These are phyloP conservation scores for Komagataella pseudopastoris DNA, from an alignment of 805 yeast species.

Conservation along the genomic window DNA sequence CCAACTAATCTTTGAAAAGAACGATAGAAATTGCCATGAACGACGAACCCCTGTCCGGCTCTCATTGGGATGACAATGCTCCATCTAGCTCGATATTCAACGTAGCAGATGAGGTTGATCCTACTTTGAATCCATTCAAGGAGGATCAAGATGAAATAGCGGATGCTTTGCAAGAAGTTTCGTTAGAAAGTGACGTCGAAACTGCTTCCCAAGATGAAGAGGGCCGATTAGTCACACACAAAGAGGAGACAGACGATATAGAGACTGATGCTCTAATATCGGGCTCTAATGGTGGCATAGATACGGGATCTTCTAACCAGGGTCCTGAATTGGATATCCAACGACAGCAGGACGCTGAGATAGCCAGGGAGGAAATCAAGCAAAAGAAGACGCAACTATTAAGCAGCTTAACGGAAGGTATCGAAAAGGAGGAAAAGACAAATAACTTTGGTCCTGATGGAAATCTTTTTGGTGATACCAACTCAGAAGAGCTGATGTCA, in stretches of 20 bases:
- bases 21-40: not conserved
- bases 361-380: slow-evolving; percentile 8
- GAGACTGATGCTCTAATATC: not conserved
- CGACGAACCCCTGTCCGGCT: not conserved
- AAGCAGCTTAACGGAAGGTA: slow-evolving; percentile 27
- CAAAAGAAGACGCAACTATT: slow-evolving; percentile 23
- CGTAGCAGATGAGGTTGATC: not conserved
- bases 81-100: not conserved
- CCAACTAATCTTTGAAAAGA: not conserved
- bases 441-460: slow-evolving; percentile 1
- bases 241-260: not conserved
- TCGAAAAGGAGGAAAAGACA: slow-evolving; percentile 7
- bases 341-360: not conserved
- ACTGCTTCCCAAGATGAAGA: not conserved
- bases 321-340: not conserved
- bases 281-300: not conserved
- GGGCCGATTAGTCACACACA: not conserved
- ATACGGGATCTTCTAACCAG: not conserved
- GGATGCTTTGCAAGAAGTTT: not conserved
- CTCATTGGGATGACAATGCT: not conserved
- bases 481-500: not conserved
- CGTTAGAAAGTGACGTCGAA: not conserved
- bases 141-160: not conserved
- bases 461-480: not conserved
- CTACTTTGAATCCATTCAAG: not conserved